Evolutionary conservation across 2,329 filamentous ascomycete species (phyloP), one percentile per base, ranked within the genome.

Genomic region (Sclerotinia sclerotiorum): DNA sequence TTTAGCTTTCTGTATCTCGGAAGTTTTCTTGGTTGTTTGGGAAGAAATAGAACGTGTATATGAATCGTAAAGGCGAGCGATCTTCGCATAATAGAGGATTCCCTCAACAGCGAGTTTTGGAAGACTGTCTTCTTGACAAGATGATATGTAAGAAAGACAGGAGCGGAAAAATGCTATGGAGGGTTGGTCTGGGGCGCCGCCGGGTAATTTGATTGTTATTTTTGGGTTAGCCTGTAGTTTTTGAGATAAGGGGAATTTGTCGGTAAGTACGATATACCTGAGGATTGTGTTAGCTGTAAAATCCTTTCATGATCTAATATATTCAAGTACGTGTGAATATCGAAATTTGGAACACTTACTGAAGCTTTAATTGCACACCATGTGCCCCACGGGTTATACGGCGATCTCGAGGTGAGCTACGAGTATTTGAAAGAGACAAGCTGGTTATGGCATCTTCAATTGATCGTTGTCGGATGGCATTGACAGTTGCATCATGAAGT

Each of bases 101-200:
- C 76, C 74, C 71, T 80, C 79, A 19, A 81, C 79, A 0, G 75
- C 75, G 4, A 81, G 73, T 42, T 79, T 81, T 0, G 80, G 78
- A 0, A 81, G 73, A 17, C 74, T 79, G n/a, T 77, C 75, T 0
- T 51, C 32, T 0, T 55, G 70, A 69, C 78, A 79, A 3, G 73
- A 72, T 0, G 68, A 57, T 39, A 81, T 79, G 27, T 80, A 73
- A 1, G 61, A 68, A 6, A 67, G 65, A 71, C 79, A 80, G 13
- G 64, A 57, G 13, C 69, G 10, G n/a, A 79, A 74, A 65, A 77
- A 78, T 10, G 39, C 42, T 19, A 27, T 52, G 7, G 68, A 68
- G 66, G 69, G 69, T 57, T 29, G 63, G 13, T 24, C 48, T 32
- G 70, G 69, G 69, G 42, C 1, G 48, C 61, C 62, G 7, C 68